Evolutionary conservation across 2,329 filamentous ascomycete genomes (phyloP).

Genomic region (Ascochyta clinopodiicola): DNA sequence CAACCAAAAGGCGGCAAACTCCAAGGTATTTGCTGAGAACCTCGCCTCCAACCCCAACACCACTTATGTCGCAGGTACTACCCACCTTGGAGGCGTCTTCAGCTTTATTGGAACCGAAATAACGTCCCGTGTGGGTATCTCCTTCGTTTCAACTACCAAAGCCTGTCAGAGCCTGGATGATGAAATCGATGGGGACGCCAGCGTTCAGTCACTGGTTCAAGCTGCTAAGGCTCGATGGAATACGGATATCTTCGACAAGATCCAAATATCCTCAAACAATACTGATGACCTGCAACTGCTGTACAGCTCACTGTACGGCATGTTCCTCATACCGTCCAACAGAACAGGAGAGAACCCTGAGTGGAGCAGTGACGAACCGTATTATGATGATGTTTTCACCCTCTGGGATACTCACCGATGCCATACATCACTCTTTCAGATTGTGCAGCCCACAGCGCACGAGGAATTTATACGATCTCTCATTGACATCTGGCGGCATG

Average conservation of each 20-base stretch:
- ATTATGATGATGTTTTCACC: slow-evolving; percentile 75
- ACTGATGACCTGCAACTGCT: slow-evolving; percentile 64
- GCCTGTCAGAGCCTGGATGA: slow-evolving; percentile 63
- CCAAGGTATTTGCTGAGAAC: slow-evolving; percentile 42
- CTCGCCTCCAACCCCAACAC: slow-evolving; percentile 31
- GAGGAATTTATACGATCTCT: slow-evolving; percentile 71
- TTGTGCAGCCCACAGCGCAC: slow-evolving; percentile 68
- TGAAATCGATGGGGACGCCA: slow-evolving; percentile 60
- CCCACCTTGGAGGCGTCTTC: slow-evolving; percentile 58
- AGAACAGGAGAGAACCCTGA: slow-evolving; percentile 73
- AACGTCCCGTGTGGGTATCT: slow-evolving; percentile 69
- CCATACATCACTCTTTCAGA: slow-evolving; percentile 68
- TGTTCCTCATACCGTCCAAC: slow-evolving; percentile 72
- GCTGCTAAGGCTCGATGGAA: slow-evolving; percentile 65
- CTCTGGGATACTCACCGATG: slow-evolving; percentile 72
- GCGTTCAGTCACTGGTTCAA: slow-evolving; percentile 54
- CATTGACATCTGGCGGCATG: slow-evolving; percentile 71
- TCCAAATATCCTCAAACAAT: slow-evolving; percentile 66
- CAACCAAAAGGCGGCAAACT: slow-evolving; percentile 46
- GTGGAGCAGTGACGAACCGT: slow-evolving; percentile 70
- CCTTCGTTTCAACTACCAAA: slow-evolving; percentile 68
- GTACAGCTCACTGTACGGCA: slow-evolving; percentile 73
- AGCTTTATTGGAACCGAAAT: slow-evolving; percentile 58
- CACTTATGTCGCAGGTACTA: slow-evolving; percentile 25
- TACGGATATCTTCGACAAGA: slow-evolving; percentile 65